Base-by-base conservation (phyloP, 2,329 filamentous ascomycete genomes). In the Fusarium subtropicale region DNA sequence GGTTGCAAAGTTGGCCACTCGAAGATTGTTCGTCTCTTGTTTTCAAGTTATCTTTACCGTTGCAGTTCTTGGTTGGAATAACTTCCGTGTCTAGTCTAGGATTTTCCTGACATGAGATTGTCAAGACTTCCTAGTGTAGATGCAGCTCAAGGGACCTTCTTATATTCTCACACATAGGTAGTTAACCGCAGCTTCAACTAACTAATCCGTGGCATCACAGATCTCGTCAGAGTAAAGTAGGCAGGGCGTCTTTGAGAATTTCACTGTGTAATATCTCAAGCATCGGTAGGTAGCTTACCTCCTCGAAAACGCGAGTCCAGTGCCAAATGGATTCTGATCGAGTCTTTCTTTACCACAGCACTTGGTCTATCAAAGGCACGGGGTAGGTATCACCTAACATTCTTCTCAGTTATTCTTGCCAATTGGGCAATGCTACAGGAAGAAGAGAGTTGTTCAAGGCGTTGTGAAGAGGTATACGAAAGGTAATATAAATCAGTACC, bases 171-270 rank as follows among this genome's bases (percentile, higher is more conserved):
- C 16, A 11, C 7, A 22, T 12, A 2, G 28, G 1, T 30, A 34
- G 16, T 16, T 4, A 42, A 42, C 9, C 39, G 9, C 26, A 18
- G 15, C 4, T 26, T 42, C 8, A 4, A 18, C 39, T 24, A 3
- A 5, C 13, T 26, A 6, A 5, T 26, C 16, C 3, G 39, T 26
- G 5, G 7, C 4, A 42, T 16, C 7, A 24, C 0, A 16, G 7
- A 26, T n/a, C 5, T 42, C 9, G 6, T 12, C 7, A 26, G 22
- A 42, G 0, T 4, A 42, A 26, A 11, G 0, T 4, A 41, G 22
- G 3, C 2, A 22, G 7, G 1, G 22, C 18, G 5, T 16, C 3
- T 26, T 26, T 7, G 15, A 6, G 22, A 4, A 2, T 18, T 6
- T 26, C 18, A 0, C 22, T 26, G 9, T 28, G 8, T 8, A 11